Evolutionary conservation across 768 basidiomycete genomes (phyloP).

Genomic region (Trametes sanguinea): DNA sequence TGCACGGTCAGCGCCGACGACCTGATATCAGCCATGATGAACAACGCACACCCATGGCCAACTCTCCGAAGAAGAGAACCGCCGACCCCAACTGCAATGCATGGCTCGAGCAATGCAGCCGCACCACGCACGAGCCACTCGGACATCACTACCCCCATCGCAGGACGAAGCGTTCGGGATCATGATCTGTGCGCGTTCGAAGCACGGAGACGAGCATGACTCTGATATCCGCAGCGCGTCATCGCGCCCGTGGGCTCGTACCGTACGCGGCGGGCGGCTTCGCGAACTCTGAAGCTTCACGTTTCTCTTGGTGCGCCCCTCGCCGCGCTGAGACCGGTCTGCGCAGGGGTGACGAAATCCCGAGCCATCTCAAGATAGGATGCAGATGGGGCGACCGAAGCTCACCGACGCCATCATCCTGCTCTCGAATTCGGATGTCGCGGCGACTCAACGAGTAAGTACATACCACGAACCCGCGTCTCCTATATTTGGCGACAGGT

Average conservation of each 20-base stretch:
- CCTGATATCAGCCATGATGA: neutral
- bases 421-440: neutral
- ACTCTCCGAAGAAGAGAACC: too few relatives aligned
- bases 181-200: conserved; percentile 11
- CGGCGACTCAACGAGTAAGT: neutral
- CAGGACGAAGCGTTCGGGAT: conserved; percentile 9
- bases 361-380: neutral
- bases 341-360: neutral
- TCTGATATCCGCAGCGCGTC: neutral
- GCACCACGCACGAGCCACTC: neutral
- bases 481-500: neutral
- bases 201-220: neutral
- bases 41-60: neutral
- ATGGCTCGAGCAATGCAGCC: neutral
- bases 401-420: too few relatives aligned
- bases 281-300: conserved; percentile 3
- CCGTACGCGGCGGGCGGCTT: neutral
- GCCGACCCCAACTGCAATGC: too few relatives aligned
- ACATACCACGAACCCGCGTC: too few relatives aligned
- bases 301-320: neutral
- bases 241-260: neutral
- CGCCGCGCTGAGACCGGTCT: conserved; percentile 14
- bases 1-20: neutral
- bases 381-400: neutral
- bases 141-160: neutral